Percentiles rank a stretch among this genome's conserved stretches.
phyloP scores from a whole-genome alignment of 2,329 filamentous ascomycete genomes.

The Paramyrothecium roridum region DNA sequence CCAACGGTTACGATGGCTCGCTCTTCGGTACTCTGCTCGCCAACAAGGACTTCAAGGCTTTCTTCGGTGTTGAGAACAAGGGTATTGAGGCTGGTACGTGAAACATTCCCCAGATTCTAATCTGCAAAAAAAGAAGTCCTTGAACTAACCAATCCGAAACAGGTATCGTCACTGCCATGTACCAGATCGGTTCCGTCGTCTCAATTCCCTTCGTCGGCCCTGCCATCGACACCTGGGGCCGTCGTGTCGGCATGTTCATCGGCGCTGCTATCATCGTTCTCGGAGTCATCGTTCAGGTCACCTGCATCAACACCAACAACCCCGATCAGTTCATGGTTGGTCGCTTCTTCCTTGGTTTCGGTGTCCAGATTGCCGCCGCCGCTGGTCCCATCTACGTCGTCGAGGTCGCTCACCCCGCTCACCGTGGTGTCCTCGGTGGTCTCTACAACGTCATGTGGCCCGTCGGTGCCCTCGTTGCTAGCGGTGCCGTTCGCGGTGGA shows the following conservation, averaged over 20 bases:
- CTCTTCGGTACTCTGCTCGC: constrained; percentile 45
- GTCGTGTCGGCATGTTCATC: constrained; percentile 43
- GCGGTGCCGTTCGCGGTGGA: constrained; percentile 40
- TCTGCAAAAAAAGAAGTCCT: not conserved
- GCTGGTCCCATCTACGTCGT: constrained; percentile 46
- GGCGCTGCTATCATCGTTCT: constrained; percentile 40
- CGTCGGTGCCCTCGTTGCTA: constrained; percentile 44
- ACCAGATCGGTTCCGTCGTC: constrained; percentile 46
- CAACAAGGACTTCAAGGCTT: constrained; percentile 43
- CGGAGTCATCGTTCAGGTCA: constrained; percentile 41
- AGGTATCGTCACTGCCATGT: constrained; percentile 34
- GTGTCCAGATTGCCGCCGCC: constrained; percentile 42
- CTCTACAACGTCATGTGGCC: constrained; percentile 48
- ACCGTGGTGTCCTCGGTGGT: constrained; percentile 50
- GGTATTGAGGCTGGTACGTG: constrained; percentile 18
- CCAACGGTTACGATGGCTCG: constrained; percentile 41
- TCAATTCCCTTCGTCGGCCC: constrained; percentile 48
- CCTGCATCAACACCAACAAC: constrained; percentile 23
- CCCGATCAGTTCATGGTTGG: constrained; percentile 47
- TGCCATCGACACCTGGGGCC: constrained; percentile 43
- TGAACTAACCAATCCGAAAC: not conserved
- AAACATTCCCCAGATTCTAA: too few relatives aligned
- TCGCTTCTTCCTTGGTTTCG: constrained; percentile 59
- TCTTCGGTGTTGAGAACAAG: constrained; percentile 32
- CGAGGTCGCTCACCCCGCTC: constrained; percentile 43